Base-by-base conservation (phyloP, 2,329 filamentous ascomycete species). In the Aspergillus hiratsukae region DNA sequence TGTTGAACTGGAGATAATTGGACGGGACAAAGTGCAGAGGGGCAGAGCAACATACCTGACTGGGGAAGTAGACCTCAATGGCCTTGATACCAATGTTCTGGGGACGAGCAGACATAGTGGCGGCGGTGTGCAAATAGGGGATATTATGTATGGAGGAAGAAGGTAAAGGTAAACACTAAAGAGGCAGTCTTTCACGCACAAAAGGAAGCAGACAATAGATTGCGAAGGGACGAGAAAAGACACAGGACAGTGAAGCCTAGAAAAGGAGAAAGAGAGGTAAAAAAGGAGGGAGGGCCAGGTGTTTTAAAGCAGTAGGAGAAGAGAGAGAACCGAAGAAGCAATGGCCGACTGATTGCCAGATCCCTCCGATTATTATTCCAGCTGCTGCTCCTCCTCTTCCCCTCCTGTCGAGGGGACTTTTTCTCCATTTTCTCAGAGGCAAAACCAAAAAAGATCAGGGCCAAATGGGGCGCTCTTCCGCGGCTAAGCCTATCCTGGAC, bases 61-160 rank as follows among this genome's bases (percentile, higher is more conserved):
- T 89, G 64, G 90, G 90, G 72, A 91, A 90, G 77, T 94, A 94
- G 72, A 94, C 85, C 75, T 94, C 90, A 76, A 94, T 90, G 87
- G 89, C 90, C 81, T 94, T 93, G 75, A 94, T 91, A 83, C 90
- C 90, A 76, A 94, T 87, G 79, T 93, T 93, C 77, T 91, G 86
- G 64, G 90, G 88, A 78, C 88, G 87, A 66, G 86, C 75, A 72
- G 88, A 83, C 88, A 91, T 92, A 64, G 62, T 76, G 66, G 62
- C 59, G 60, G 65, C 61, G 61, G 31, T 11, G 14, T 62, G 58
- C 58, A 45, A 58, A 55, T 21, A 19, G 58, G 52, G 55, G 49
- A 49, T 41, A 40, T 40, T 54, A 50, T 41, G 49, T 51, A 56
- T 53, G 51, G 52, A 51, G 50, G 55, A 54, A 54, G 52, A 46